phyloP scores from a whole-genome alignment of 2,329 filamentous ascomycete genomes.

The Botryotinia narcissicola region DNA sequence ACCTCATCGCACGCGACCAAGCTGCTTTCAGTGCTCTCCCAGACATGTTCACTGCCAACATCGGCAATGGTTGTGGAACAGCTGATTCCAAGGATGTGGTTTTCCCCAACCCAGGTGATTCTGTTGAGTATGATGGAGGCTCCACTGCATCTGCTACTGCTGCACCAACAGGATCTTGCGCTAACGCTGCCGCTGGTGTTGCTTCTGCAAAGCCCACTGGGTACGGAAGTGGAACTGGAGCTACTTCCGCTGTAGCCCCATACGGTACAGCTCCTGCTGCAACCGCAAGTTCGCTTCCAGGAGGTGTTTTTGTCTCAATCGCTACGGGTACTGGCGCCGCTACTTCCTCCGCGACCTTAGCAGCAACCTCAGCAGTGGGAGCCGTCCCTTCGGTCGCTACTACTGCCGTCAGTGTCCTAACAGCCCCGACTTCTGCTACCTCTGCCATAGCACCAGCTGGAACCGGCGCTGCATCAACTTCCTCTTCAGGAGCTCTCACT shows the following conservation, averaged over 20 bases:
- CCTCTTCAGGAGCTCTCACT: constrained; percentile 30
- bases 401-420: constrained; percentile 9
- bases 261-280: constrained; percentile 21
- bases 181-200: constrained; percentile 36
- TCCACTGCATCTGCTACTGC: constrained; percentile 36
- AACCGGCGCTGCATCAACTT: constrained; percentile 22
- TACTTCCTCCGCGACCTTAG: constrained; percentile 17
- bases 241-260: constrained; percentile 24
- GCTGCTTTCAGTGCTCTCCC: constrained; percentile 62
- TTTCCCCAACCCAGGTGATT: constrained; percentile 67
- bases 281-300: constrained; percentile 15
- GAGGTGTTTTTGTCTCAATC: constrained; percentile 9
- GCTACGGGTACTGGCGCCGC: constrained; percentile 11
- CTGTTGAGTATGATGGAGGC: constrained; percentile 48
- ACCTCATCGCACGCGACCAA: constrained; percentile 40
- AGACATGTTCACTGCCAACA: constrained; percentile 73
- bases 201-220: not conserved
- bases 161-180: constrained; percentile 30
- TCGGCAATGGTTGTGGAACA: constrained; percentile 56
- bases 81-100: constrained; percentile 53
- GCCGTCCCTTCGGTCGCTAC: constrained; percentile 23
- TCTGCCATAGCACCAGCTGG: constrained; percentile 23
- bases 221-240: not conserved
- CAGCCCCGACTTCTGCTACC: constrained; percentile 23
- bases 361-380: constrained; percentile 23